A percentile compares a stretch with the other conserved stretches of the same genome.
These are phyloP conservation scores for Sonneratia alba DNA, from an alignment of 345 rosid species.

Conservation along the genomic window DNA sequence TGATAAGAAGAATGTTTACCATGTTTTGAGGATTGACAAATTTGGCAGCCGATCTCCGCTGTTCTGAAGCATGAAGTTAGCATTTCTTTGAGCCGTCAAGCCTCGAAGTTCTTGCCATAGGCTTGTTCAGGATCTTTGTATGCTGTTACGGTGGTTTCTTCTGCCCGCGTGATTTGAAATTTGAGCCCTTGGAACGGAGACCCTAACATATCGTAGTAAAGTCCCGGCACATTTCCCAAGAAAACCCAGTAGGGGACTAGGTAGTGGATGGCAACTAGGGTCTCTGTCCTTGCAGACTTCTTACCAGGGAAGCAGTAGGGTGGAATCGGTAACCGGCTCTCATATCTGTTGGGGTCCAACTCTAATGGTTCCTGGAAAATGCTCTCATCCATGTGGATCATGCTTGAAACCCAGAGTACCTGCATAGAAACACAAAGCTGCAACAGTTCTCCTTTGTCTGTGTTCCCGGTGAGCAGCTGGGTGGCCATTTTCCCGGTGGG, in stretches of 20 bases:
- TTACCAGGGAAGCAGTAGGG: conserved; percentile 41
- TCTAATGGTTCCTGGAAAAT: conserved; percentile 36
- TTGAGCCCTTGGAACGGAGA: conserved; percentile 37
- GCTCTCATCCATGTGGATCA: conserved; percentile 37
- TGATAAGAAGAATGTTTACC: no score
- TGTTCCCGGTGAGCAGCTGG: conserved; percentile 31
- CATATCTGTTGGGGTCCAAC: conserved; percentile 39
- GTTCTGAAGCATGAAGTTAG: neutral
- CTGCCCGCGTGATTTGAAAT: conserved; percentile 16
- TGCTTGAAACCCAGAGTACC: conserved; percentile 34
- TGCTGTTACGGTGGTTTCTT: conserved; percentile 10
- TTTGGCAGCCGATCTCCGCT: neutral
- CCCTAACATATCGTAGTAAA: conserved; percentile 22
- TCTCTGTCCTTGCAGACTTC: conserved; percentile 48
- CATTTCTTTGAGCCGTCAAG: no score
- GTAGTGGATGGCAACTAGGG: conserved; percentile 31
- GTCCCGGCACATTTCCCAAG: conserved; percentile 33
- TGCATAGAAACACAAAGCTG: neutral
- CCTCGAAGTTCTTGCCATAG: neutral
- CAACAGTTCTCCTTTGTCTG: neutral
- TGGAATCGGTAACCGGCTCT: conserved; percentile 33
- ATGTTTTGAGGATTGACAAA: neutral
- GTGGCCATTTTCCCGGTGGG: conserved; percentile 29
- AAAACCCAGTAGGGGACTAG: conserved; percentile 30
- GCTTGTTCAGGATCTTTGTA: neutral